Base-by-base conservation (phyloP, 352 stramenopile genomes). In the Phytophthora fragariaefolia region DNA sequence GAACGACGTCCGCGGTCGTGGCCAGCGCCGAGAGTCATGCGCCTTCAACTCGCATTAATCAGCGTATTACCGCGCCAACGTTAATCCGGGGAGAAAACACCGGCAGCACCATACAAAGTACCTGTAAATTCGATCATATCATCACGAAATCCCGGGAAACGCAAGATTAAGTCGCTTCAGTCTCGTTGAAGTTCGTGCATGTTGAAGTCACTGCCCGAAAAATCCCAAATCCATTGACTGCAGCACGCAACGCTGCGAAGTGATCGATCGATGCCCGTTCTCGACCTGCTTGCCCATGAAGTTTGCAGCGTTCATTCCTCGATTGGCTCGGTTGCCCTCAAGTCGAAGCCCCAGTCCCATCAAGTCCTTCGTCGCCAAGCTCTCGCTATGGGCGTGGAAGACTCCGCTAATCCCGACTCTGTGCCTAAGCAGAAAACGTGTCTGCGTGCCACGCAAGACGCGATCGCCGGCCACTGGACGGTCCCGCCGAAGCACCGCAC, bases 401-500 rank as follows among this genome's bases (percentile, higher is more conserved):
- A 71, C 42, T 26, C 62, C 17, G 27, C 30, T 22, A 38, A 47
- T 10, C 32, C 46, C 4, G 20, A 69, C 17, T 24, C 55, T 0
- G 45, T 51, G 36, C 6, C 45, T 27, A 76, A 79, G n/a, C n/a
- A n/a, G 46, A 69, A 65, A 26, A 70, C 52, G 15, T 85, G 74
- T 54, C 61, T 75, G n/a, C 40, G 72, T 28, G 48, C 62, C 8
- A 71, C 71, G 28, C 65, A 75, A 40, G 58, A 47, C 50, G 62
- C 57, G 34, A 58, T 85, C 30, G 58, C 66, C 15, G 52, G 69
- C 46, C 75, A 90, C 66, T 90, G 77, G 79, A 90, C 81, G 17
- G 78, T 87, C 18, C 60, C 69, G 26, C 64, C 58, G 26, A 82
- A 80, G 50, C 51, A 69, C 26, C 74, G 78, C 58, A 74, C 79